Evolutionary conservation across 176 grass and related monocot species (phyloP).

Genomic region (Miscanthus lutarioriparius): DNA sequence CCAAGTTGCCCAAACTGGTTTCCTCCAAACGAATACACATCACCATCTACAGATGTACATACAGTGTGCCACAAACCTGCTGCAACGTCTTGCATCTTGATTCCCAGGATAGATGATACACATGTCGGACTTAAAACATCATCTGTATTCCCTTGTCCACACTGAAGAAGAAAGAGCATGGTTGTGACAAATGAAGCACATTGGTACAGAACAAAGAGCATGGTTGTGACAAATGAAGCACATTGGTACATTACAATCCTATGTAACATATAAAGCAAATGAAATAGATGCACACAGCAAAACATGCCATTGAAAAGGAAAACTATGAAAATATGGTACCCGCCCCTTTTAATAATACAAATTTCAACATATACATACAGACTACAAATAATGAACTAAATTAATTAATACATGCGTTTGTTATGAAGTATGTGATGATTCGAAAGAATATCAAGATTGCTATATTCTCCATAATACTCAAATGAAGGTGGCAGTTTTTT

Average conservation of each 20-base stretch:
- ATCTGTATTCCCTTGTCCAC: conserved; percentile 90
- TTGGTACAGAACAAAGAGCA: conserved; percentile 28
- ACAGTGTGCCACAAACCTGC: conserved; percentile 96
- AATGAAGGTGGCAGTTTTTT: neutral
- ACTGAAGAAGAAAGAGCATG: conserved; percentile 55
- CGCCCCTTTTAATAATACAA: neutral
- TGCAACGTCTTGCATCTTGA: conserved; percentile 77
- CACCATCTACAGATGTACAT: conserved; percentile 84
- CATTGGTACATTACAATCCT: neutral
- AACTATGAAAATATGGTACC: neutral
- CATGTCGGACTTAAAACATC: conserved; percentile 88
- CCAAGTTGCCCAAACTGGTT: conserved; percentile 99
- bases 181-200: conserved; percentile 28
- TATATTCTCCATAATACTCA: neutral
- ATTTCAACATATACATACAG: conserved; percentile 8
- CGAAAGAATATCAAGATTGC: neutral
- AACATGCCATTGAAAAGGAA: neutral
- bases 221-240: conserved; percentile 25
- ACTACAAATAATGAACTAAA: neutral
- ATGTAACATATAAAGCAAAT: neutral
- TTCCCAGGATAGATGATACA: conserved; percentile 89
- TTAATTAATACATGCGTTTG: neutral
- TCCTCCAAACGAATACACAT: conserved; percentile 94
- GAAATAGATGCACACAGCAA: neutral
- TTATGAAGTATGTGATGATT: neutral